Conservation (phyloP, 2,329 filamentous ascomycete species). For the Rhytidhysteron rufulum region DNA sequence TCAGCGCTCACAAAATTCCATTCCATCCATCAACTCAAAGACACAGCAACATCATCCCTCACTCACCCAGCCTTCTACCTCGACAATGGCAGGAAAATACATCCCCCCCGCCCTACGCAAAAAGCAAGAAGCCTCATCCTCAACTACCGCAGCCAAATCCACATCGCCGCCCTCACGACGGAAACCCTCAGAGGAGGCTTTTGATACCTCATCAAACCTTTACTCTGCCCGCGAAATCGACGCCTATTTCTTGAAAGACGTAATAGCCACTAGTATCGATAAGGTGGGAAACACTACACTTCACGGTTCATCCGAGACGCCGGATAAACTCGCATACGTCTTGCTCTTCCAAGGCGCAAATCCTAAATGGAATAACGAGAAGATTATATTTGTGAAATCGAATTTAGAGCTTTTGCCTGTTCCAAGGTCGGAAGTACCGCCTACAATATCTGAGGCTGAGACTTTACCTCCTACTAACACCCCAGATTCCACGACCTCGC, state of each 20-base stretch:
- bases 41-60: neutral
- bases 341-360: conserved; percentile 22
- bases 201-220: neutral
- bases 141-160: too few relatives aligned
- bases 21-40: too few relatives aligned
- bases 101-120: neutral
- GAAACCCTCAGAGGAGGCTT: too few relatives aligned
- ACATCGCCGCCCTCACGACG: too few relatives aligned
- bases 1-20: too few relatives aligned
- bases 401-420: conserved; percentile 21
- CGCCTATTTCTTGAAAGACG: neutral
- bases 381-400: conserved; percentile 25
- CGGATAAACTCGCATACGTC: conserved; percentile 15
- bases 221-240: neutral
- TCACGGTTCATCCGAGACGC: conserved; percentile 13
- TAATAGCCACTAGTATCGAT: too few relatives aligned
- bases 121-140: neutral
- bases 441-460: neutral
- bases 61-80: neutral
- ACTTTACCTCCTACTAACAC: neutral
- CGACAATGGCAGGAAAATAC: neutral
- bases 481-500: neutral
- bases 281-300: conserved; percentile 1
- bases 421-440: neutral
- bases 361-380: conserved; percentile 19